Percentiles rank a stretch among this genome's conserved stretches.
phyloP scores from a whole-genome alignment of 1,139 yeast species.

The Zhuliangozyma parablackwelliae region DNA sequence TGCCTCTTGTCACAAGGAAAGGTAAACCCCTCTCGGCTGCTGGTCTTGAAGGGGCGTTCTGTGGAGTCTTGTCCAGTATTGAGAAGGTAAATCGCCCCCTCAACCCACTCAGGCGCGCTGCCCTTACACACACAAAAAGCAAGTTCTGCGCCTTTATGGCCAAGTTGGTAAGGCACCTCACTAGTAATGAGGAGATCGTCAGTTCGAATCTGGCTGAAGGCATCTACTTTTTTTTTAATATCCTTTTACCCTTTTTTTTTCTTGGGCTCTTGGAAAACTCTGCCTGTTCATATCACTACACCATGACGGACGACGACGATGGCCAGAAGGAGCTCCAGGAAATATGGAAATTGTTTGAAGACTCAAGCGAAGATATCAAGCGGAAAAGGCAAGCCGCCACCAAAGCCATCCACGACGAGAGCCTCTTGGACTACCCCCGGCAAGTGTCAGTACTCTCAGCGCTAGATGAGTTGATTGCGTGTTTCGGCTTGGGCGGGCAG shows the following conservation, averaged over 20 bases:
- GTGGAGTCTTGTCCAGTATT: too few species aligned
- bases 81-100: too few species aligned
- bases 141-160: slow-evolving; percentile 47
- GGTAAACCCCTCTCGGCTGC: too few species aligned
- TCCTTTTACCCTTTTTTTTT: slow-evolving; percentile 1
- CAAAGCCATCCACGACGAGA: slow-evolving; percentile 23
- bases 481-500: slow-evolving; percentile 90
- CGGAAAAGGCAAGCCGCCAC: slow-evolving; percentile 29
- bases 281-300: background rate
- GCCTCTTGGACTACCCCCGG: slow-evolving; percentile 30
- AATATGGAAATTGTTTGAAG: slow-evolving; percentile 33
- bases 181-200: slow-evolving; percentile 90
- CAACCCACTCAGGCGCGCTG: too few species aligned
- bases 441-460: slow-evolving; percentile 56
- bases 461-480: slow-evolving; percentile 77
- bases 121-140: too few species aligned
- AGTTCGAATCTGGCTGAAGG: slow-evolving; percentile 83
- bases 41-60: too few species aligned
- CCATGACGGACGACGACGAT: slow-evolving; percentile 4
- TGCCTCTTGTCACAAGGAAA: too few species aligned
- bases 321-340: slow-evolving; percentile 26
- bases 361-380: slow-evolving; percentile 30
- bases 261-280: background rate
- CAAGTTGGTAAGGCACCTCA: slow-evolving; percentile 92
- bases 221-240: slow-evolving; percentile 20